Base-by-base conservation (phyloP, 495 filamentous ascomycete species). In the Durotheca rogersii region DNA sequence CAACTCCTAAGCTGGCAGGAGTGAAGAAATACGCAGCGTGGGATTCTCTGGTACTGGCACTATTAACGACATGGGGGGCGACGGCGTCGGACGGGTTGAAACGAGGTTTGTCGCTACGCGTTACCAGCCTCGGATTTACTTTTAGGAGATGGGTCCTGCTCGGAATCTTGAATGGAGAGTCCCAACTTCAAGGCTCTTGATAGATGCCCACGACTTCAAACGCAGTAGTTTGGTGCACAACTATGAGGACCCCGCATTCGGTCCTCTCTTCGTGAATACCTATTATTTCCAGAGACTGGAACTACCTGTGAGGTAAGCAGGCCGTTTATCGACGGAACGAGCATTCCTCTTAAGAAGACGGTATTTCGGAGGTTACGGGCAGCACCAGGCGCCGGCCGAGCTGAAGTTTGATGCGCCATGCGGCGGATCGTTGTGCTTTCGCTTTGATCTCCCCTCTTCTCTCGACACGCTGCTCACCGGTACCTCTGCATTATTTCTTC, bases 1-100 rank as follows among this genome's bases (percentile, higher is more conserved):
- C 47, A 37, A 32, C 37, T 75, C 15, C 38, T 69, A 7, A 51
- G 60, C 33, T 55, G 51, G 56, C 43, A 42, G 25, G 64, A 62
- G 16, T 48, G 30, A 41, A 41, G 27, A 45, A 7, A 25, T 11
- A 10, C 33, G 4, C 4, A 27, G 4, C 23, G 23, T 27, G 23
- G 4, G 4, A 9, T 27, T 27, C n/a, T 27, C 23, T 27, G 23
- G 9, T 27, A 27, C 9, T n/a, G n/a, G 9, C 23, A 27, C 9
- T 27, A 27, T 27, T n/a, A 9, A 27, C 23, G 23, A 27, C 23
- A 9, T 27, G 23, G 9, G 23, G 9, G 23, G 23, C 23, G 23
- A 27, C 23, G 9, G 23, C 4, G 4, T 27, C 23, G 9, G 23
- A 27, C 23, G 23, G 9, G 4, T 27, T 9, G 4, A 9, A 9